Evolutionary conservation across 169 alveolate species (phyloP), one percentile per base, ranked within the genome.

Genomic region (Theileria sp.): DNA sequence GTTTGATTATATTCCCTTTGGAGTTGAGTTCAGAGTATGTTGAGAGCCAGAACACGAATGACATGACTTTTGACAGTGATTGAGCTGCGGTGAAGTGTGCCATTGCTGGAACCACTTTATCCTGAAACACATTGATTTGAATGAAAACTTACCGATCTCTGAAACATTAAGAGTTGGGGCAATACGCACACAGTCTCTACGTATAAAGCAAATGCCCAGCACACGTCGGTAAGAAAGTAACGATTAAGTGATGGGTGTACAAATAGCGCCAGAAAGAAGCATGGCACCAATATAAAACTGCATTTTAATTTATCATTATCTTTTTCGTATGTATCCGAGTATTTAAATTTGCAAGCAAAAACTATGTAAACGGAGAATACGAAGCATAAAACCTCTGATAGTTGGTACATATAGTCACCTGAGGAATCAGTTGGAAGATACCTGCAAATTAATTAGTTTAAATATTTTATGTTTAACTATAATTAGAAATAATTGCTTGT

Each of bases 21-120:
- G 94, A 88, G 76, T 95, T 95, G 65, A 95, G 79, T 78, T 95
- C 98, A 36, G 79, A 81, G 90, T 88, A 92, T 72, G 98, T 89
- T 10, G 97, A 88, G n/a, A 95, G 69, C 98, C 98, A 95, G 91
- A 95, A 95, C 26, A 94, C 86, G 75, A 94, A 95, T 19, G 98
- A 94, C 44, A 94, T 51, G 49, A 95, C 81, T 94, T 92, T 61
- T 30, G 98, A 87, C 61, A 93, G 89, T 25, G 97, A 94, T 87
- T 95, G 98, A 17, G 96, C 97, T 15, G 98, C 98, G 15, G 97
- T 89, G 92, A 96, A 96, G 89, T 96, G 98, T 19, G 96, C 93
- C 26, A 96, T 92, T 69, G 97, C 94, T 32, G 98, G 94, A 60
- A 87, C 93, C 3, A 95, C 98, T 68, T 92, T 92, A 71, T 93